Percentiles rank a stretch among this genome's conserved stretches.
phyloP scores from a whole-genome alignment of 2,329 filamentous ascomycete genomes.

The Trichoderma pleuroti region DNA sequence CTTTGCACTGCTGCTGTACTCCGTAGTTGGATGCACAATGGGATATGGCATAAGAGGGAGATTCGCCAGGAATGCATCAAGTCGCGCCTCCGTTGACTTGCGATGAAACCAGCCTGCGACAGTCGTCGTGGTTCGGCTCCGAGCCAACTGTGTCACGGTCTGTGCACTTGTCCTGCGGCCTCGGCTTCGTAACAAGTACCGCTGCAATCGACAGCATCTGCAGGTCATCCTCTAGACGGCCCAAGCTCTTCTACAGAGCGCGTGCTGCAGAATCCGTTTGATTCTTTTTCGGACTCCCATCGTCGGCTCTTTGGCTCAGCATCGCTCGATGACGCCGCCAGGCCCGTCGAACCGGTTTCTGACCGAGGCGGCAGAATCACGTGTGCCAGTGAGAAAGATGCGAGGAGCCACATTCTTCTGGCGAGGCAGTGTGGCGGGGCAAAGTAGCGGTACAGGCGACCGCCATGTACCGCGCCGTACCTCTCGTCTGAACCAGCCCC shows the following conservation, averaged over 20 bases:
- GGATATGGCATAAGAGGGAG: neutral
- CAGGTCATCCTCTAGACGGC: neutral
- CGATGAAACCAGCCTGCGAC: constrained; percentile 18
- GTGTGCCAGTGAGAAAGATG: constrained; percentile 2
- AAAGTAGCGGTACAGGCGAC: neutral
- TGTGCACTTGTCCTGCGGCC: neutral
- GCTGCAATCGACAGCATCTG: neutral
- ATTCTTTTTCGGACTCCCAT: neutral
- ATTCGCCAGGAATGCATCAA: neutral
- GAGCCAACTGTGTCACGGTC: neutral
- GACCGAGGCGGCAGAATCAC: constrained; percentile 4
- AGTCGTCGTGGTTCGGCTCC: neutral
- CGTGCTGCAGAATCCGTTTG: neutral
- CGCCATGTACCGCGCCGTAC: neutral
- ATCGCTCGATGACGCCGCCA: neutral
- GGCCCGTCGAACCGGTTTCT: neutral
- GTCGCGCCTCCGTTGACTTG: neutral
- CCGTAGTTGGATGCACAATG: neutral
- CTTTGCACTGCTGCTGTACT: neutral
- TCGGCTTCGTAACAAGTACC: neutral
- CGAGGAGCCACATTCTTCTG: constrained; percentile 2
- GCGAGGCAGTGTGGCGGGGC: constrained; percentile 9
- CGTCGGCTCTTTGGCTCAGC: neutral
- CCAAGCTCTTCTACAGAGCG: neutral
- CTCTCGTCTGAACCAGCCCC: neutral